These are phyloP conservation scores for Neopestalotiopsis clavispora DNA, from an alignment of 2,329 filamentous ascomycete genomes.

Conservation along the genomic window DNA sequence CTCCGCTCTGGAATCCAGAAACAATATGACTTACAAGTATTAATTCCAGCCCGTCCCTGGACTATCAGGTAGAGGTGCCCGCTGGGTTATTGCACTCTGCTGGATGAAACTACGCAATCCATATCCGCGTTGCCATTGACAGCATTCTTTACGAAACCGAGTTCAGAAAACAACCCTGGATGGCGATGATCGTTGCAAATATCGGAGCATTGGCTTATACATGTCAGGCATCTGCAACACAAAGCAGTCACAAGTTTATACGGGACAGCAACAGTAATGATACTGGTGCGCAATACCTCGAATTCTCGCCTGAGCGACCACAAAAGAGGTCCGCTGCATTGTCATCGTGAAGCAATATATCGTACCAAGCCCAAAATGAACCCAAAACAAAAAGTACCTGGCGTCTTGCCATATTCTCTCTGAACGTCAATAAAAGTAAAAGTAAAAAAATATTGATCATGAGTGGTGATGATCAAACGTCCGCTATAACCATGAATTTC, in stretches of 20 bases:
- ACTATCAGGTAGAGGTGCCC: too few species aligned
- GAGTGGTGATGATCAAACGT: conserved; percentile 8
- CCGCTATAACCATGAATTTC: conserved; percentile 11
- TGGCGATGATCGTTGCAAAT: background rate
- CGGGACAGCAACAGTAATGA: background rate
- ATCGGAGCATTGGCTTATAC: background rate
- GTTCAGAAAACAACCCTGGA: background rate
- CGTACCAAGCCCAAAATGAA: conserved; percentile 4
- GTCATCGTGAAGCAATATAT: conserved; percentile 9
- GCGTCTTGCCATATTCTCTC: conserved; percentile 17
- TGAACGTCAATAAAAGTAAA: conserved; percentile 10
- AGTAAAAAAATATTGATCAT: conserved; percentile 13
- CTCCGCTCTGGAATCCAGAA: background rate
- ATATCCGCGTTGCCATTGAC: too few species aligned
- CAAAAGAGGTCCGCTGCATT: background rate
- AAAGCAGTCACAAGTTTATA: background rate
- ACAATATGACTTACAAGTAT: background rate
- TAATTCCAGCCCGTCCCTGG: background rate
- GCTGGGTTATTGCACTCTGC: too few species aligned
- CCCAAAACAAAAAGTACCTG: conserved; percentile 14
- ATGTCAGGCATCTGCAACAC: background rate
- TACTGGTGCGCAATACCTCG: conserved; percentile 5
- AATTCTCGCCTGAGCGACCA: conserved; percentile 3
- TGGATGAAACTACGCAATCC: too few species aligned
- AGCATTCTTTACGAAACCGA: background rate